phyloP scores from a whole-genome alignment of 345 rosid genomes.

The Lepidium sativum region DNA sequence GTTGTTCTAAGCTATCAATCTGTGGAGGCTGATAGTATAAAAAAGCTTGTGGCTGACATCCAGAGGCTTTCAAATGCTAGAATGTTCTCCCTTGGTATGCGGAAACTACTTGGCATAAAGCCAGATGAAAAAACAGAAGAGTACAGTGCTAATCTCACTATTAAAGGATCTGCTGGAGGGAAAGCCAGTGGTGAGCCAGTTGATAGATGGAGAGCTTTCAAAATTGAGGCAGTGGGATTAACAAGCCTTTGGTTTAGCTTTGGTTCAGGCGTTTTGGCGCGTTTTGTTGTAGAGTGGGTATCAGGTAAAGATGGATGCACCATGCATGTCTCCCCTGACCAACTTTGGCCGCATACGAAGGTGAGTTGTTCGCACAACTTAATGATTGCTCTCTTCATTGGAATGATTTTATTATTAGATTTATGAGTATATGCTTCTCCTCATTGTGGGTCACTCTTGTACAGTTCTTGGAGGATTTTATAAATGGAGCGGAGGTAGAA shows the following conservation, averaged over 20 bases:
- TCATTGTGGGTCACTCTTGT: slow-evolving; percentile 7
- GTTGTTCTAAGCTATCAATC: slow-evolving; percentile 91
- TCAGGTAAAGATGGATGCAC: slow-evolving; percentile 96
- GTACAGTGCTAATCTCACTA: slow-evolving; percentile 34
- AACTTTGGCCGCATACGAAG: slow-evolving; percentile 99
- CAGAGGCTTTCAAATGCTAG: slow-evolving; percentile 93
- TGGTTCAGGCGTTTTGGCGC: slow-evolving; percentile 81
- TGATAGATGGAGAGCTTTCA: slow-evolving; percentile 86
- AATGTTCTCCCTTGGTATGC: slow-evolving; percentile 91
- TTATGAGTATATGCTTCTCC: neutral
- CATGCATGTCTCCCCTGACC: slow-evolving; percentile 99
- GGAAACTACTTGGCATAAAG: slow-evolving; percentile 84
- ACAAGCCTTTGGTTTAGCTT: slow-evolving; percentile 98
- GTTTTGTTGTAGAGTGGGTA: slow-evolving; percentile 99
- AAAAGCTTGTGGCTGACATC: slow-evolving; percentile 90
- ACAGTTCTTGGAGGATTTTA: slow-evolving; percentile 87
- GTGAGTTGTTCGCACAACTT: slow-evolving; percentile 26
- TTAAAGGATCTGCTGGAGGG: slow-evolving; percentile 45
- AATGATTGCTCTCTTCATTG: neutral
- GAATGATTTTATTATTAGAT: neutral
- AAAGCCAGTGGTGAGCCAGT: slow-evolving; percentile 56
- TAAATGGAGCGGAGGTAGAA: slow-evolving; percentile 92
- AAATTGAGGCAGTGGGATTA: slow-evolving; percentile 91
- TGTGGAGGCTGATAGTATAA: slow-evolving; percentile 83
- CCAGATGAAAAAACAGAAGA: slow-evolving; percentile 75